These are phyloP conservation scores for Tylopilus sp. DNA, from an alignment of 768 basidiomycete genomes.

Conservation along the genomic window DNA sequence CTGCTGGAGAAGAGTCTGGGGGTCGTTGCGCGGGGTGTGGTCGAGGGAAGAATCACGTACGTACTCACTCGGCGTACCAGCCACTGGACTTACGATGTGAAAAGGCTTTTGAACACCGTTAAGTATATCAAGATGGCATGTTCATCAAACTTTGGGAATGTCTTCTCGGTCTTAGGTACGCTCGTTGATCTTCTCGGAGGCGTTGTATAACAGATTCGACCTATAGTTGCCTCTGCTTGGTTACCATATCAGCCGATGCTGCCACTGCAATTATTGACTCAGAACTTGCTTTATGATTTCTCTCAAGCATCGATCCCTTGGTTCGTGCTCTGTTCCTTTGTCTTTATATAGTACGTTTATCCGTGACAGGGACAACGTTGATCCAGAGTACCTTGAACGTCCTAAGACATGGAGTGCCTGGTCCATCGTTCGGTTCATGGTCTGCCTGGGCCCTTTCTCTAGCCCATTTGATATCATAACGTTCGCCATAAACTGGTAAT, in stretches of 20 bases:
- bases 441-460: conserved; percentile 35
- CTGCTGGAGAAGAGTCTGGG: conserved; percentile 35
- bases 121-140: conserved; percentile 39
- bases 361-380: conserved; percentile 33
- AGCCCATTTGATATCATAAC: conserved; percentile 35
- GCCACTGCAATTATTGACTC: conserved; percentile 31
- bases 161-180: conserved; percentile 32
- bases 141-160: conserved; percentile 36
- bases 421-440: conserved; percentile 36
- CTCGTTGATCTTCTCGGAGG: not conserved
- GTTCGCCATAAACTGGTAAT: conserved; percentile 33
- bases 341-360: conserved; percentile 6
- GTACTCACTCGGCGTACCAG: not conserved
- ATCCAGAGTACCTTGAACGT: conserved; percentile 33
- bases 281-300: conserved; percentile 36
- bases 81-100: conserved; percentile 7
- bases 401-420: conserved; percentile 32
- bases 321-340: conserved; percentile 9
- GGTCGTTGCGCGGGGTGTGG: conserved; percentile 32
- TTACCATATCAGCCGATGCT: conserved; percentile 37
- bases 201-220: not conserved
- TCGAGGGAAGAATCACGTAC: conserved; percentile 33
- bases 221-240: conserved; percentile 35
- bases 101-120: conserved; percentile 34
- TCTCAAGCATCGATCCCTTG: conserved; percentile 37